Percentiles rank a stretch among this genome's conserved stretches.
These are phyloP conservation scores for Venturiaceae sp. DNA, from an alignment of 2,329 filamentous ascomycete species.

Conservation along the genomic window DNA sequence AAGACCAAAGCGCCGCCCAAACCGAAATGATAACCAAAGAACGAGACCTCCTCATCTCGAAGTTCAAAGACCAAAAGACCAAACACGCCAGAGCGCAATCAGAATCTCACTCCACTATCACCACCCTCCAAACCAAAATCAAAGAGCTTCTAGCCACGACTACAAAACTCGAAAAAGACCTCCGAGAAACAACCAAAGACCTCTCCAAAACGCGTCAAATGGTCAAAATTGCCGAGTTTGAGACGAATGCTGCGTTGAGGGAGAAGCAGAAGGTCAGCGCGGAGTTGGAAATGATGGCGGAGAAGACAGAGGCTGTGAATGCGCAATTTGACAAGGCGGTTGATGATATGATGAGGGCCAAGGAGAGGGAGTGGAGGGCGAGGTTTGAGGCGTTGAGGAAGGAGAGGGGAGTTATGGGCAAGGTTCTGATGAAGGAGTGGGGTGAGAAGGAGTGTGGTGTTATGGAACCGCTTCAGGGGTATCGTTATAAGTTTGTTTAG, in stretches of 20 bases:
- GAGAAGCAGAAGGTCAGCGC: background rate
- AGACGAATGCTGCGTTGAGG: background rate
- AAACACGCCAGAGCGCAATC: background rate
- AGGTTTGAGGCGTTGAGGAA: conserved; percentile 13
- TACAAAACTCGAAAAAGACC: background rate
- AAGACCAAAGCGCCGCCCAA: background rate
- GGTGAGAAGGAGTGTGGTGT: conserved; percentile 44
- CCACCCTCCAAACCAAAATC: background rate
- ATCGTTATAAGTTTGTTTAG: conserved; percentile 16
- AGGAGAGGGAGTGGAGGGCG: conserved; percentile 8
- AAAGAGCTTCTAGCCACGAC: background rate
- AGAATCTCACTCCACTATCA: background rate
- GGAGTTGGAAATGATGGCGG: background rate
- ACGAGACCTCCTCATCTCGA: background rate
- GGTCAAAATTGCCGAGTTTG: background rate
- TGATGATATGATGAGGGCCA: conserved; percentile 4
- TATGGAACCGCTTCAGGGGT: conserved; percentile 20
- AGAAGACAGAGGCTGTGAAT: conserved; percentile 7
- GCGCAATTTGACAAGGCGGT: conserved; percentile 6
- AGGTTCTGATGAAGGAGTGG: conserved; percentile 70
- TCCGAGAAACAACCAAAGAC: no score
- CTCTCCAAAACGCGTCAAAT: background rate
- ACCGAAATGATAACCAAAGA: background rate
- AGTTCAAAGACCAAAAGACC: background rate
- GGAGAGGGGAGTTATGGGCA: conserved; percentile 21